phyloP scores from a whole-genome alignment of 1,284 basidiomycete genomes.

The Limonomyces culmigenus region DNA sequence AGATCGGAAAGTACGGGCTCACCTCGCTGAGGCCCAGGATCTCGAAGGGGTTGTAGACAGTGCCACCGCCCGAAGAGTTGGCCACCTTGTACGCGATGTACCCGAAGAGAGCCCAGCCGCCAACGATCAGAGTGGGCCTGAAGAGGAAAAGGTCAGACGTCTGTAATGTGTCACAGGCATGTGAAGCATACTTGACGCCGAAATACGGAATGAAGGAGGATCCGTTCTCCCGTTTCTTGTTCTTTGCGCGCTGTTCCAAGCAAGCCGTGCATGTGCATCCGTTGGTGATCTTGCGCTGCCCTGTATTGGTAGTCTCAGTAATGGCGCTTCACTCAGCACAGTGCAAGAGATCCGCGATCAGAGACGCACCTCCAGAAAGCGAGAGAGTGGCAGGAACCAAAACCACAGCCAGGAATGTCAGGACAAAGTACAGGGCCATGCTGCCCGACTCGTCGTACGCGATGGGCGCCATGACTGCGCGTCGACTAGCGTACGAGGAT shows the following conservation, averaged over 20 bases:
- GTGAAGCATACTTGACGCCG: slow-evolving; percentile 12
- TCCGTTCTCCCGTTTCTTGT: slow-evolving; percentile 25
- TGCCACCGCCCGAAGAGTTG: slow-evolving; percentile 42
- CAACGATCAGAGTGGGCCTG: slow-evolving; percentile 33
- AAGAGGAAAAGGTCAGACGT: slow-evolving; percentile 2
- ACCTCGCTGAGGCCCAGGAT: slow-evolving; percentile 77
- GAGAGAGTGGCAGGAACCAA: slow-evolving; percentile 63
- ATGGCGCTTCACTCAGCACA: slow-evolving; percentile 19
- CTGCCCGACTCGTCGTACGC: slow-evolving; percentile 81
- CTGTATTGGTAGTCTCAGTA: neutral
- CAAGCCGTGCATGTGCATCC: slow-evolving; percentile 58
- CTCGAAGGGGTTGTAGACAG: slow-evolving; percentile 87
- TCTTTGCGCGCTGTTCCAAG: slow-evolving; percentile 31
- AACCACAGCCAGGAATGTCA: slow-evolving; percentile 70
- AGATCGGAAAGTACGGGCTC: slow-evolving; percentile 7
- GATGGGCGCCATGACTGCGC: no score
- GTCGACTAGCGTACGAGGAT: no score
- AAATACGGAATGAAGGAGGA: slow-evolving; percentile 18
- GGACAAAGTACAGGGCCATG: slow-evolving; percentile 80
- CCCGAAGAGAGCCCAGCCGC: slow-evolving; percentile 65
- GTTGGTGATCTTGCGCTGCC: slow-evolving; percentile 10
- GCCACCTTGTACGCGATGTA: slow-evolving; percentile 54
- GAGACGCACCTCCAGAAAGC: no score
- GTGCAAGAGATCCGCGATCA: slow-evolving; percentile 23
- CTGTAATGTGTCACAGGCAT: neutral